Conservation (phyloP, 2,329 filamentous ascomycete species). For the Beauveria australis region DNA sequence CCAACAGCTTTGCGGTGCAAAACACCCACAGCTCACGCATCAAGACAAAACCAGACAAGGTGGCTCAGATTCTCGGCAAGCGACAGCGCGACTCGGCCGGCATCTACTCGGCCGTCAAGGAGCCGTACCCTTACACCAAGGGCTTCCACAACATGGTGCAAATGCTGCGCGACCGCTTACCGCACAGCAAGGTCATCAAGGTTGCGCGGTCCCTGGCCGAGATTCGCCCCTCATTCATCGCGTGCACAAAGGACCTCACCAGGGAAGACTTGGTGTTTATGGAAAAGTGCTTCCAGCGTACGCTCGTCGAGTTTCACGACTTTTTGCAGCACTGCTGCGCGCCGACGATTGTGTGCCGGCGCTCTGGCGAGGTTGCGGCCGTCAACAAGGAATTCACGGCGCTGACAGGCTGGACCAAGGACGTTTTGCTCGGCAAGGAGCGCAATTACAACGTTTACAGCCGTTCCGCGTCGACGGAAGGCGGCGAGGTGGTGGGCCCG, state of each 20-base stretch:
- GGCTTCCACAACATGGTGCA: conserved; percentile 85
- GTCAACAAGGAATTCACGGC: conserved; percentile 97
- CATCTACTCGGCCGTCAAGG: conserved; percentile 82
- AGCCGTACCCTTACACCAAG: conserved; percentile 83
- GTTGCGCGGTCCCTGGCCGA: conserved; percentile 84
- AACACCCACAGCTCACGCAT: conserved; percentile 24
- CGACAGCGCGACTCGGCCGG: conserved; percentile 65
- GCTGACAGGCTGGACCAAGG: conserved; percentile 87
- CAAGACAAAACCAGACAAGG: conserved; percentile 36
- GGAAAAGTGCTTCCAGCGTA: conserved; percentile 94
- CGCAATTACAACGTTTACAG: conserved; percentile 82
- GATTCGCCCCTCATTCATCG: conserved; percentile 88
- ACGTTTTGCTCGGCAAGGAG: conserved; percentile 79
- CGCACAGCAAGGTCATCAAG: conserved; percentile 65
- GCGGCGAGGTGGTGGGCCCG: conserved; percentile 19
- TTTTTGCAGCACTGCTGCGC: conserved; percentile 83
- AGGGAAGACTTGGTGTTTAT: conserved; percentile 89
- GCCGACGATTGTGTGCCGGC: conserved; percentile 82
- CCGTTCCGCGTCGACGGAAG: conserved; percentile 35
- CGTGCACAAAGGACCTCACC: conserved; percentile 82
- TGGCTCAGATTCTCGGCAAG: conserved; percentile 47
- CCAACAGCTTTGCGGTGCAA: conserved; percentile 17
- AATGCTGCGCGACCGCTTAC: conserved; percentile 70
- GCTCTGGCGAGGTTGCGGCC: conserved; percentile 89
- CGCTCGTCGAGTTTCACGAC: conserved; percentile 86